Evolutionary conservation across 1,139 yeast species (phyloP).

Genomic region (Pichia sp.): DNA sequence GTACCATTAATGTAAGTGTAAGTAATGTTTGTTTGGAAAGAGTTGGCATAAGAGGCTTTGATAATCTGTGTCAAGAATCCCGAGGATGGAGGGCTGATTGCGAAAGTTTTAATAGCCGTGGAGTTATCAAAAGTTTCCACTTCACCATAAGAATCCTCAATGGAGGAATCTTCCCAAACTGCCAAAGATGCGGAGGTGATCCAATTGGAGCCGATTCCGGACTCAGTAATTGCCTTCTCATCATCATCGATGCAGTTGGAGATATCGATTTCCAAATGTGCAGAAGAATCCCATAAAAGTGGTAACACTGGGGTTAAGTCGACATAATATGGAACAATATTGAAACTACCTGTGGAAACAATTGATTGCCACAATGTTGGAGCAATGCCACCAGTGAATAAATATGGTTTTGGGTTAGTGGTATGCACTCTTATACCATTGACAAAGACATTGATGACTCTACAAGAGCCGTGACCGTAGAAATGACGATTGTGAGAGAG

Average conservation of each 20-base stretch:
- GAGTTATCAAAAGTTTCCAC: conserved; percentile 27
- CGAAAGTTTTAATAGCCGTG: conserved; percentile 23
- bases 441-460: conserved; percentile 46
- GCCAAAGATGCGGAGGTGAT: conserved; percentile 59
- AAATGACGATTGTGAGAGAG: conserved; percentile 33
- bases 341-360: conserved; percentile 67
- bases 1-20: conserved; percentile 34
- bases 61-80: conserved; percentile 34
- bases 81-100: conserved; percentile 30
- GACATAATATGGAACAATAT: conserved; percentile 55
- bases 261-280: conserved; percentile 40
- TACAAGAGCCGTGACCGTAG: conserved; percentile 58
- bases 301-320: conserved; percentile 68
- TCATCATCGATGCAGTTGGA: conserved; percentile 51
- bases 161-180: conserved; percentile 47
- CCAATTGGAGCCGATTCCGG: conserved; percentile 59
- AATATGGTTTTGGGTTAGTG: conserved; percentile 51
- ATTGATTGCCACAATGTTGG: conserved; percentile 77
- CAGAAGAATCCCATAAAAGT: conserved; percentile 39
- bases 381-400: conserved; percentile 73
- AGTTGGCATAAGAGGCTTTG: conserved; percentile 29
- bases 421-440: conserved; percentile 43
- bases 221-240: conserved; percentile 11
- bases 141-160: conserved; percentile 36
- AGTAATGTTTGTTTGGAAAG: conserved; percentile 28